These are phyloP conservation scores for Ustilago curta DNA, from an alignment of 1,284 basidiomycete genomes.

Conservation along the genomic window DNA sequence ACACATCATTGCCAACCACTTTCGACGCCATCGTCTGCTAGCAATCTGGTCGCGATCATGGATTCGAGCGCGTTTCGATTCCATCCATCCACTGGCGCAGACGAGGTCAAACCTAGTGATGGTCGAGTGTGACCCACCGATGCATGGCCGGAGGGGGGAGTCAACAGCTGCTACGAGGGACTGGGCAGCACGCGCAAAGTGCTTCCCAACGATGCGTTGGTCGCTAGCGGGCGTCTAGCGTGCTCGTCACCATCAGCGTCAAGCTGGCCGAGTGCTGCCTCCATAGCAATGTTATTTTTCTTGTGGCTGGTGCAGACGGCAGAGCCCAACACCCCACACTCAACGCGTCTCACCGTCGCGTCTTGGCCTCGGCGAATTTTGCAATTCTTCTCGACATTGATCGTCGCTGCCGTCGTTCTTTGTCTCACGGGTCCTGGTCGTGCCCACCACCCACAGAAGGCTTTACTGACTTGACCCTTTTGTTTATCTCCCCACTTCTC, in stretches of 20 bases:
- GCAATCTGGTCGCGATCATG: slow-evolving; percentile 41
- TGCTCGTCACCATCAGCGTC: slow-evolving; percentile 29
- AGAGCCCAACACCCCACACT: background rate
- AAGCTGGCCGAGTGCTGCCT: slow-evolving; percentile 7
- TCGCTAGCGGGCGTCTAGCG: background rate
- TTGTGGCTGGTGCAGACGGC: background rate
- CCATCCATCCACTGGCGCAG: slow-evolving; percentile 15
- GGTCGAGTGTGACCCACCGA: background rate
- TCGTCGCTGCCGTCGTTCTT: background rate
- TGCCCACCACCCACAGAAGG: background rate
- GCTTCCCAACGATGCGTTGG: background rate
- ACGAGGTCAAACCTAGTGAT: no score
- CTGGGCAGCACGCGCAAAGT: background rate
- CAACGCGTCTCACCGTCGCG: slow-evolving; percentile 35
- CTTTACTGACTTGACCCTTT: slow-evolving; percentile 14
- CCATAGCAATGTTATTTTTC: slow-evolving; percentile 32
- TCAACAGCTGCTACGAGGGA: background rate
- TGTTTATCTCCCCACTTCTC: slow-evolving; percentile 4
- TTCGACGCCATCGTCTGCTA: slow-evolving; percentile 28
- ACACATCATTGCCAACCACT: slow-evolving; percentile 19
- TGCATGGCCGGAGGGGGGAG: slow-evolving; percentile 1
- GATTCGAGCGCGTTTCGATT: slow-evolving; percentile 3
- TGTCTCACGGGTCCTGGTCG: background rate
- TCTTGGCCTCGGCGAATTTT: slow-evolving; percentile 18
- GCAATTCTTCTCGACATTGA: slow-evolving; percentile 24